A percentile compares a stretch with the other conserved stretches of the same genome.
Evolutionary conservation across 2,329 filamentous ascomycete genomes (phyloP).

Genomic region (Penicillium sp.): DNA sequence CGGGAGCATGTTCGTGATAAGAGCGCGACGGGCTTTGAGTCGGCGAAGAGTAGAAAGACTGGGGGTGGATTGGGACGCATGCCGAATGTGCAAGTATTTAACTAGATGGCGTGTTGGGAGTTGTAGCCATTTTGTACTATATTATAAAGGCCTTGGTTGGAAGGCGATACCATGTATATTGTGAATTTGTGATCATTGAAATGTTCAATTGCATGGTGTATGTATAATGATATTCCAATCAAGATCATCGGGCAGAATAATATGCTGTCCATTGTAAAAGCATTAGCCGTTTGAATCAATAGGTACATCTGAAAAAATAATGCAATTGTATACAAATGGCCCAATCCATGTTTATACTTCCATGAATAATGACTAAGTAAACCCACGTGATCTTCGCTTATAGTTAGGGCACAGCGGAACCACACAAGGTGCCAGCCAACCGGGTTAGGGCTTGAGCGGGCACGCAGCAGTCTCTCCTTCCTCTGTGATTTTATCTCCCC

Average conservation of each 20-base stretch:
- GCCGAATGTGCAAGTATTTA: slow-evolving; percentile 51
- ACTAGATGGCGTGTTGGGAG: slow-evolving; percentile 26
- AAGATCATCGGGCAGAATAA: too few relatives aligned
- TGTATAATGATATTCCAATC: too few relatives aligned
- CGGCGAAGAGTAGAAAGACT: slow-evolving; percentile 43
- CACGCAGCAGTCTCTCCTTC: slow-evolving; percentile 40
- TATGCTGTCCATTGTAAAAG: too few relatives aligned
- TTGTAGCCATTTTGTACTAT: slow-evolving; percentile 10
- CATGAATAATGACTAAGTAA: background rate
- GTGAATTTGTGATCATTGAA: too few relatives aligned
- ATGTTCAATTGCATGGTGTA: too few relatives aligned
- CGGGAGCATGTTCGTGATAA: slow-evolving; percentile 77
- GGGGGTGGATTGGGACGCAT: slow-evolving; percentile 51
- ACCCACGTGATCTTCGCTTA: slow-evolving; percentile 41
- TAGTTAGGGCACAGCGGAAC: slow-evolving; percentile 34
- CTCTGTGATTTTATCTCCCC: slow-evolving; percentile 45
- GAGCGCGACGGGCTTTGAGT: slow-evolving; percentile 57
- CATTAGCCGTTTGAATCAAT: too few relatives aligned
- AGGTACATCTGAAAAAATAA: too few relatives aligned
- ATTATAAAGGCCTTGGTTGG: background rate
- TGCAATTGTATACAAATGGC: slow-evolving; percentile 13
- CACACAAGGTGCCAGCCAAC: slow-evolving; percentile 35
- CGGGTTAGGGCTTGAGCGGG: slow-evolving; percentile 46
- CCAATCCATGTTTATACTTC: too few relatives aligned
- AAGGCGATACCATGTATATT: background rate